These are phyloP conservation scores for Aspergillus tamarii DNA, from an alignment of 2,329 filamentous ascomycete genomes.

Conservation along the genomic window DNA sequence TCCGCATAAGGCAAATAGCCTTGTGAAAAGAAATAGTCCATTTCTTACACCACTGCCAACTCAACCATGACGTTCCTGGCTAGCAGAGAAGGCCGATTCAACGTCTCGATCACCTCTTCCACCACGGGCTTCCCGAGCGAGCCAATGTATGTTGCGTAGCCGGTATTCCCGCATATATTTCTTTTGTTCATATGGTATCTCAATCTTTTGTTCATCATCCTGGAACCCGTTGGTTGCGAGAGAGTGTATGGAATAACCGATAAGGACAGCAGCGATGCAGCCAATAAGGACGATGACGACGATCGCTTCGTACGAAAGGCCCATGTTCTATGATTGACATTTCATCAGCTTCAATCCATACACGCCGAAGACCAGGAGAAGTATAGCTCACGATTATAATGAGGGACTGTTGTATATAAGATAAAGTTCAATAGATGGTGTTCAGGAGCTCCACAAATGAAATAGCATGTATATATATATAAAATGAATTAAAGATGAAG, in stretches of 20 bases:
- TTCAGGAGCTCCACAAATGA: neutral
- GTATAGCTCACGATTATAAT: neutral
- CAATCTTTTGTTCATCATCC: slow-evolving; percentile 17
- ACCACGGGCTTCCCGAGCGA: slow-evolving; percentile 24
- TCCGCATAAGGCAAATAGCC: too few relatives aligned
- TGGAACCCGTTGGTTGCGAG: slow-evolving; percentile 19
- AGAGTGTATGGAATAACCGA: slow-evolving; percentile 33
- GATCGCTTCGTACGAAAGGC: slow-evolving; percentile 1
- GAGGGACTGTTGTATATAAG: neutral
- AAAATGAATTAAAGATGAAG: neutral
- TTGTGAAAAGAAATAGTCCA: neutral
- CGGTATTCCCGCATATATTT: slow-evolving; percentile 35
- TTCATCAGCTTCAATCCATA: neutral
- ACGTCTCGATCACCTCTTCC: neutral
- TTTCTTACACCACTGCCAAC: neutral
- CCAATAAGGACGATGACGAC: slow-evolving; percentile 22
- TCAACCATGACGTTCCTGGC: neutral
- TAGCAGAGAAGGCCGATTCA: neutral
- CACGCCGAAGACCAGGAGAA: neutral
- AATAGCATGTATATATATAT: neutral
- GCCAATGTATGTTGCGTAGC: slow-evolving; percentile 24
- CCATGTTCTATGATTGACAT: neutral
- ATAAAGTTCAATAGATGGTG: neutral
- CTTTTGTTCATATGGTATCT: slow-evolving; percentile 28
- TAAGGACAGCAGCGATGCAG: slow-evolving; percentile 31